Base-by-base conservation (phyloP, 257 asterid genomes). In the Paraleonurus japonicus region DNA sequence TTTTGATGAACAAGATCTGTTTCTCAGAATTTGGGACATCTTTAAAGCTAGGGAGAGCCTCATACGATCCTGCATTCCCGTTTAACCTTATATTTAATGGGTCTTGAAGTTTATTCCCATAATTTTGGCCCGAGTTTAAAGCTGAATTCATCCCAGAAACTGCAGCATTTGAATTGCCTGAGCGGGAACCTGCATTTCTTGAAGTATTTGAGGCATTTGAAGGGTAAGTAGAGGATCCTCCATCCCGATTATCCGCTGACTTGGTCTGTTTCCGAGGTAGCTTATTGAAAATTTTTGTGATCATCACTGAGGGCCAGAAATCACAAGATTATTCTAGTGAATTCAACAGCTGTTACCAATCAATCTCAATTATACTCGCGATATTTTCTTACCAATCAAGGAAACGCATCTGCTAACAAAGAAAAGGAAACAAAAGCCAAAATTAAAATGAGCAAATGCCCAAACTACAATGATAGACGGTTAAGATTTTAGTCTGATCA, bases 231-330 rank as follows among this genome's bases (percentile, higher is more conserved):
- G 89, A 70, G 50, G 86, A 67, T 72, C 88, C 92, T 67, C 90
- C 90, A 81, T 89, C 92, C 12, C 88, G 89, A 75, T 69, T 80
- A 28, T 88, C 95, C 28, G 63, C 83, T 64, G 80, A 77, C 80
- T 89, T 89, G 76, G 79, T 79, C 69, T 87, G 89, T 79, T 89
- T 89, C 72, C 87, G 82, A n/a, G 96, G 96, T 62, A 89, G 89
- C 92, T 78, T 85, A 81, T 86, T 89, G 47, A 89, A 87, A 60
- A 89, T 89, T 63, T 89, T 89, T 60, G 84, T 89, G 70, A 89
- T 83, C 96, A 89, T 89, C 73, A 83, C 85, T 83, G 10, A 37
- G 75, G 19, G 55, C 71, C 67, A 65, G 41, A 72, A 73, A 24
- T 71, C 53, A 72, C 81, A 74, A 48, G 69, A 68, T 75, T 78